Conservation (phyloP, 805 yeast species). For the Ogataea zsoltii region DNA sequence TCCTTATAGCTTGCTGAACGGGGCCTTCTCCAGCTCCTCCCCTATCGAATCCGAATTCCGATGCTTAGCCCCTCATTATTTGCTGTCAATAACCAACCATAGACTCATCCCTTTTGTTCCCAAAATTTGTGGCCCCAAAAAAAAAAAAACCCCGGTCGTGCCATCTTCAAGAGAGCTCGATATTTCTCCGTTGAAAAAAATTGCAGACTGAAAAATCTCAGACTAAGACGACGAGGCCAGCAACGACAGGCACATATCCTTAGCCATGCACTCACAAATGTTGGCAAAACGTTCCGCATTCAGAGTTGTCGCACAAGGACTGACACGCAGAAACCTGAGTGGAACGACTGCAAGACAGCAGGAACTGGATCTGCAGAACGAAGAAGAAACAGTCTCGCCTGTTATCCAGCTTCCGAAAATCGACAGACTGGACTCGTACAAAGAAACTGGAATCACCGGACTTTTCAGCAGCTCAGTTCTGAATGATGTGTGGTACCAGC, state of each 20-base stretch:
- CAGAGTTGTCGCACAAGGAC: background rate
- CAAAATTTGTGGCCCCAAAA: too few relatives aligned
- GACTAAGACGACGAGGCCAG: background rate
- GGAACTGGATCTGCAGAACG: slow-evolving; percentile 7
- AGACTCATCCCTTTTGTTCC: background rate
- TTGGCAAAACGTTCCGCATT: slow-evolving; percentile 1
- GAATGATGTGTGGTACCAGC: slow-evolving; percentile 51
- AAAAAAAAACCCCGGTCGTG: slow-evolving; percentile 3
- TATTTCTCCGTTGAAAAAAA: slow-evolving; percentile 1
- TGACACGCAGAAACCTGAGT: slow-evolving; percentile 5
- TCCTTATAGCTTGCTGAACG: too few relatives aligned
- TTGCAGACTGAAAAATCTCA: slow-evolving; percentile 1
- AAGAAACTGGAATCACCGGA: slow-evolving; percentile 46
- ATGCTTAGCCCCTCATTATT: too few relatives aligned
- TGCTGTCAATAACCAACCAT: too few relatives aligned
- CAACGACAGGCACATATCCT: background rate
- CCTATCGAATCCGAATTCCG: too few relatives aligned
- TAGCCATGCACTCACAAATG: background rate
- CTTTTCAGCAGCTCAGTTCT: slow-evolving; percentile 48
- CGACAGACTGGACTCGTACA: slow-evolving; percentile 25
- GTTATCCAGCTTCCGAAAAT: slow-evolving; percentile 29
- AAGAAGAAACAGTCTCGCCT: slow-evolving; percentile 11
- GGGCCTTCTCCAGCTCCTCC: too few relatives aligned
- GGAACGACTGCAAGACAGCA: slow-evolving; percentile 7
- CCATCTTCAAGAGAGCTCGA: slow-evolving; percentile 2